phyloP scores from a whole-genome alignment of 2,329 filamentous ascomycete genomes.

The Botryotinia globosa region DNA sequence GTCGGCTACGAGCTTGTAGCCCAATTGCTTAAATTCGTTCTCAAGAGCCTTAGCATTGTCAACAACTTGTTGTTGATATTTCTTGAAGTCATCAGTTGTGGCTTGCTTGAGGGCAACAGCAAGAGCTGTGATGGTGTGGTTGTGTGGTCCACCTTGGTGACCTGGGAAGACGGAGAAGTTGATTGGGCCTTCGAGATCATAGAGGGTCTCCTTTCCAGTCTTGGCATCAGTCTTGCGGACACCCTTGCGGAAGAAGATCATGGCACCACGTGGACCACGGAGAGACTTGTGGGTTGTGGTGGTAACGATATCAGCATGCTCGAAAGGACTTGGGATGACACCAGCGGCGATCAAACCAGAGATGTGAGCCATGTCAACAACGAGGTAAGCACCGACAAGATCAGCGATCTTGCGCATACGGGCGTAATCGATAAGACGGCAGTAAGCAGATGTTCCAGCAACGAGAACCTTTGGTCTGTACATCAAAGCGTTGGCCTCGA shows the following conservation, averaged over 20 bases:
- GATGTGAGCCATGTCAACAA: conserved; percentile 98
- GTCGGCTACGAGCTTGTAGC: conserved; percentile 91
- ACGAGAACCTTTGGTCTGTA: conserved; percentile 97
- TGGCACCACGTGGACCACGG: conserved; percentile 92
- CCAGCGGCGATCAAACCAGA: conserved; percentile 90
- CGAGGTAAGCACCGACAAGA: conserved; percentile 86
- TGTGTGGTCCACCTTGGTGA: conserved; percentile 97
- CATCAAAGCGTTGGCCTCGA: conserved; percentile 84
- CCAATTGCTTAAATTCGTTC: conserved; percentile 76
- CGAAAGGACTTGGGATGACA: conserved; percentile 91
- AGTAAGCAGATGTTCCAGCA: conserved; percentile 96
- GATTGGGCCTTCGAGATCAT: conserved; percentile 93
- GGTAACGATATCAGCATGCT: conserved; percentile 91
- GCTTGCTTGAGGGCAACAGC: conserved; percentile 95
- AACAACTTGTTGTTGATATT: conserved; percentile 90
- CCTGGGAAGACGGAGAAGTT: conserved; percentile 99
- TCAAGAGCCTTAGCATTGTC: conserved; percentile 92
- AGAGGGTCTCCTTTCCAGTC: conserved; percentile 83
- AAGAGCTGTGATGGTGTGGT: conserved; percentile 98
- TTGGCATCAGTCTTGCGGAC: conserved; percentile 87
- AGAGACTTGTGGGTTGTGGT: conserved; percentile 99
- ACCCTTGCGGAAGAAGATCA: conserved; percentile 99
- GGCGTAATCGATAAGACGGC: conserved; percentile 92
- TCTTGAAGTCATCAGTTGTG: conserved; percentile 82
- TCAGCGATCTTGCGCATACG: conserved; percentile 97